phyloP scores from a whole-genome alignment of 2,329 filamentous ascomycete genomes.

The Paracoccidioides brasiliensis region DNA sequence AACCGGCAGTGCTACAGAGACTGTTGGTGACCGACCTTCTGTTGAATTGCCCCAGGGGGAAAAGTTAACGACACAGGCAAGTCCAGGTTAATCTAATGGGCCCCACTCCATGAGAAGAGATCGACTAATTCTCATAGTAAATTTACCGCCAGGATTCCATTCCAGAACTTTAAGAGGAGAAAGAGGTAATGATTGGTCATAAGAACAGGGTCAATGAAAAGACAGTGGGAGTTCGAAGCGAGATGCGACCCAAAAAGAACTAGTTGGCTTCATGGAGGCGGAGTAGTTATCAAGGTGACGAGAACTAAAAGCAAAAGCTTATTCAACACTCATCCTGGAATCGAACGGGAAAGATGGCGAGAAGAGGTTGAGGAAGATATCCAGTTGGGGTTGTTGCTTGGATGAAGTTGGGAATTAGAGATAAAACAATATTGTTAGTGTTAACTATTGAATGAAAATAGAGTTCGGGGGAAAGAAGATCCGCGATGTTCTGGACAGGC shows the following conservation, averaged over 20 bases:
- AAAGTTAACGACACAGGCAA: not conserved
- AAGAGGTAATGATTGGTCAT: not conserved
- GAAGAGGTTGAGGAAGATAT: too few species aligned
- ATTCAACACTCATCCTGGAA: not conserved
- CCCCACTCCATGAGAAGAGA: not conserved
- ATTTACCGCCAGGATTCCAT: not conserved
- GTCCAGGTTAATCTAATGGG: not conserved
- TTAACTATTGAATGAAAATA: not conserved
- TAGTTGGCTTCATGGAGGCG: not conserved
- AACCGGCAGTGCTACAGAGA: not conserved
- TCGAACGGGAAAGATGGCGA: not conserved
- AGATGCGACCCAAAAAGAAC: not conserved
- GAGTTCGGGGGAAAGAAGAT: not conserved
- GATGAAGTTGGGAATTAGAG: not conserved
- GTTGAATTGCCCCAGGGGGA: constrained; percentile 5
- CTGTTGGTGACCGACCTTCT: not conserved
- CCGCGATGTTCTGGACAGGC: not conserved
- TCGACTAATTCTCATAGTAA: not conserved
- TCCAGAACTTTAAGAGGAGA: not conserved
- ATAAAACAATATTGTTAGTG: too few species aligned
- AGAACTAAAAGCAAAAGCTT: not conserved
- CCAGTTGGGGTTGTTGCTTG: too few species aligned
- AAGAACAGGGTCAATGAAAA: not conserved
- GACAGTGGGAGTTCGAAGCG: not conserved
- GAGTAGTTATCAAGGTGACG: not conserved